Conservation (phyloP, 2,329 filamentous ascomycete genomes). For the Penicillium fuscoglaucum region DNA sequence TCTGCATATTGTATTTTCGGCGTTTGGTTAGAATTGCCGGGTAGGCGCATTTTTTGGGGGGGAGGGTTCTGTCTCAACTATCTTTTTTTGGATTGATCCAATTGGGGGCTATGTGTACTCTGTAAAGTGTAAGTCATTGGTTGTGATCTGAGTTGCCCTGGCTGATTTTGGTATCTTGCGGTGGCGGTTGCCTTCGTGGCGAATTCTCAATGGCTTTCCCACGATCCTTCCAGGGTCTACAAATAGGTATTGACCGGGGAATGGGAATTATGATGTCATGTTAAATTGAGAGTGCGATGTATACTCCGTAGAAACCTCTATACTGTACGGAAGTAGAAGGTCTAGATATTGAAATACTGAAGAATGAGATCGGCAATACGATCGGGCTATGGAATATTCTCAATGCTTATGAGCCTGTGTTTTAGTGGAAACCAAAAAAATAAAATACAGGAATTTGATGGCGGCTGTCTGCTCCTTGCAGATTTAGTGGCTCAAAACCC, state of each 20-base stretch:
- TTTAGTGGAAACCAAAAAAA: neutral
- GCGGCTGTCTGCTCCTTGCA: slow-evolving; percentile 7
- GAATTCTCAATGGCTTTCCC: slow-evolving; percentile 8
- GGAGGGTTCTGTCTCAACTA: neutral
- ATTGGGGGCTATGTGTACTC: neutral
- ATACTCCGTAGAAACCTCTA: neutral
- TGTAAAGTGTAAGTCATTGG: neutral
- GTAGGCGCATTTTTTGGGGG: neutral
- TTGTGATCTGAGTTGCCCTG: neutral
- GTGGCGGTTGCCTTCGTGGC: slow-evolving; percentile 9
- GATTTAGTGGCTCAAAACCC: neutral
- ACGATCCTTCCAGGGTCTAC: neutral
- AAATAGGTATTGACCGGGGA: neutral
- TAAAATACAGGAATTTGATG: neutral
- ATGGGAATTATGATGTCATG: neutral
- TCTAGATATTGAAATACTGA: neutral
- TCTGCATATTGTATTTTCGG: neutral
- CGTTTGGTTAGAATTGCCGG: neutral
- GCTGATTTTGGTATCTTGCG: slow-evolving; percentile 2
- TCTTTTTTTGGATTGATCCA: neutral
- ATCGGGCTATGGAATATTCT: neutral
- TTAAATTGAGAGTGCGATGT: neutral
- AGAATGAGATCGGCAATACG: neutral
- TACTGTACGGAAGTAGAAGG: neutral
- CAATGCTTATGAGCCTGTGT: slow-evolving; percentile 1